Evolutionary conservation across 2,329 filamentous ascomycete species (phyloP), one percentile per base, ranked within the genome.

Genomic region (Penicillium freii): DNA sequence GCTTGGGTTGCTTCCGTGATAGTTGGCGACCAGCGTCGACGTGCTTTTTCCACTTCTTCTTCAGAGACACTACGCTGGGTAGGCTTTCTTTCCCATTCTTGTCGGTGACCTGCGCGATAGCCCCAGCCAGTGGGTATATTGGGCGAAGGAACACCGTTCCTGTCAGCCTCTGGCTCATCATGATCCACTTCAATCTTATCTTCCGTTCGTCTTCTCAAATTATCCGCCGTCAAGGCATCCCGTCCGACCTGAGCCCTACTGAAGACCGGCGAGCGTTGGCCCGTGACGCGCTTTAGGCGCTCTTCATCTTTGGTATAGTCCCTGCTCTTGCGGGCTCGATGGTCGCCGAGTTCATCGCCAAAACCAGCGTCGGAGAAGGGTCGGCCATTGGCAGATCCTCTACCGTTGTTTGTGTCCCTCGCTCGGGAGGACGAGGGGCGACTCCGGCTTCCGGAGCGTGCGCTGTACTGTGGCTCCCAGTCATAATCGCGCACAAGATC

Each of bases 81-180:
- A 21, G 72, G 65, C 36, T 67, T 73, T 29, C 64, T 71, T 51
- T 75, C 54, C 75, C 75, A 77, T 51, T 72, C 70, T 33, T 67
- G 69, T 50, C 66, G 68, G 36, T 61, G 64, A 48, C 62, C 68
- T 38, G 69, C 70, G 19, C 69, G 68, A 57, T 62, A 68, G 5
- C 74, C 75, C 75, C 75, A 78, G 11, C 55, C 70, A 43, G 59
- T 65, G 13, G 75, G 75, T 8, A 77, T 55, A 50, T 77, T 77
- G 25, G 77, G 56, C 19, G 69, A 62, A 17, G 69, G 73, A 29
- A 70, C 68, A 43, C 59, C 53, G 3, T 64, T 65, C 34, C 68
- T 64, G 13, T 72, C 68, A 27, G 69, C 60, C 25, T 66, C 62
- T 1, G 58, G 57, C 3, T 51, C 39, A 25, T 19, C 7, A 9